A percentile compares a stretch with the other conserved stretches of the same genome.
Conservation (phyloP, 2,329 filamentous ascomycete species). For the Rhytidhysteron rufulum region DNA sequence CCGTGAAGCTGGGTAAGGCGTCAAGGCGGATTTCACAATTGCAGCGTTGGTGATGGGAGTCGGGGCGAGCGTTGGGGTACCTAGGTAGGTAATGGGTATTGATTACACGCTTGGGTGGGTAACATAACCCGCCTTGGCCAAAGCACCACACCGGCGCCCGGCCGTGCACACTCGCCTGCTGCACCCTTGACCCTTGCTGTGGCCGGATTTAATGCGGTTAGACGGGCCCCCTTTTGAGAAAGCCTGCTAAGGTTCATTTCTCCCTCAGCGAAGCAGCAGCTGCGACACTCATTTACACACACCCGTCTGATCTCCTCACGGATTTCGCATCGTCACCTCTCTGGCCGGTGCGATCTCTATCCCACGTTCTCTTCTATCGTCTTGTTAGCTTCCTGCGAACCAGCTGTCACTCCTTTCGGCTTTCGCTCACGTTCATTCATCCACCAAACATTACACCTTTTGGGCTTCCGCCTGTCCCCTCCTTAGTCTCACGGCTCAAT, state of each 20-base stretch:
- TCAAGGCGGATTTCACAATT: too few species aligned
- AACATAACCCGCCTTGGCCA: too few species aligned
- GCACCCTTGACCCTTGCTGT: constrained; percentile 1
- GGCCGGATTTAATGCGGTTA: constrained; percentile 1
- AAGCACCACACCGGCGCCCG: not conserved
- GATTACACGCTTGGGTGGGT: too few species aligned
- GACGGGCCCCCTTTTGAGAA: constrained; percentile 18
- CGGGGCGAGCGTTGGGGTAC: too few species aligned
- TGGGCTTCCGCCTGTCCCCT: constrained; percentile 38
- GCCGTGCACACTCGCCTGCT: not conserved
- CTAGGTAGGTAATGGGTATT: too few species aligned
- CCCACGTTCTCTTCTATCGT: constrained; percentile 31
- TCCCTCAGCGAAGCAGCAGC: constrained; percentile 29
- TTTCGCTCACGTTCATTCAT: constrained; percentile 38
- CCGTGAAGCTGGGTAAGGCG: too few species aligned
- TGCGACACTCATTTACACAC: constrained; percentile 28
- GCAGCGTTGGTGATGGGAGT: too few species aligned
- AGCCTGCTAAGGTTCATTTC: constrained; percentile 28
- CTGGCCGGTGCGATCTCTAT: constrained; percentile 34
- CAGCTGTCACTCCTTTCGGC: constrained; percentile 41
- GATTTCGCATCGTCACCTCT: constrained; percentile 32
- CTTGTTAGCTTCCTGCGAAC: constrained; percentile 35
- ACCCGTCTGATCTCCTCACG: constrained; percentile 30
- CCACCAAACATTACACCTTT: constrained; percentile 23
- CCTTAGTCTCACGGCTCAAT: constrained; percentile 25